Evolutionary conservation across 192 early-diverging fungal genomes (phyloP).

Genomic region (Rhizophagus sp.): DNA sequence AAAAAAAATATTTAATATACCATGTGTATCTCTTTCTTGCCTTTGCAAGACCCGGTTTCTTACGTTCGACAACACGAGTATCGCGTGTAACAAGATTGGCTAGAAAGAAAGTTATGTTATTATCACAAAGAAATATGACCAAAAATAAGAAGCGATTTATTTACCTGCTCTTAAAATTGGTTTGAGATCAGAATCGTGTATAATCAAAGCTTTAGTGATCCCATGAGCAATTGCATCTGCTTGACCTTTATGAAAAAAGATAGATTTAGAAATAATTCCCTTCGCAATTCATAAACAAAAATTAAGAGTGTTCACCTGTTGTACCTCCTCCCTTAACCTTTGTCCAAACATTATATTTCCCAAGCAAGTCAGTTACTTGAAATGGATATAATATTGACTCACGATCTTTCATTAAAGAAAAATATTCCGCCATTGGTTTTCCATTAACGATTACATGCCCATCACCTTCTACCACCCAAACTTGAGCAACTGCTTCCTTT

Average conservation of each 20-base stretch:
- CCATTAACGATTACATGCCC: slow-evolving; percentile 82
- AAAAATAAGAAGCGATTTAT: background rate
- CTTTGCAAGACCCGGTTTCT: slow-evolving; percentile 94
- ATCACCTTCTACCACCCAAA: slow-evolving; percentile 71
- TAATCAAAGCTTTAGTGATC: slow-evolving; percentile 68
- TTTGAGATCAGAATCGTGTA: slow-evolving; percentile 64
- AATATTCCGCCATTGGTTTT: slow-evolving; percentile 69
- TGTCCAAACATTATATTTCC: slow-evolving; percentile 85
- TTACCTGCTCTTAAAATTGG: slow-evolving; percentile 54
- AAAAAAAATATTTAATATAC: slow-evolving; percentile 32
- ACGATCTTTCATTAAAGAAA: slow-evolving; percentile 63
- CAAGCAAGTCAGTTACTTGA: slow-evolving; percentile 60
- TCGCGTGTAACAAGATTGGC: slow-evolving; percentile 61
- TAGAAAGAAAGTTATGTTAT: slow-evolving; percentile 21
- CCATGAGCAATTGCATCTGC: slow-evolving; percentile 84
- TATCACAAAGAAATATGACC: background rate
- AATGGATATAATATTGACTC: slow-evolving; percentile 77
- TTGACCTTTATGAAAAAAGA: slow-evolving; percentile 57
- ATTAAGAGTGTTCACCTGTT: slow-evolving; percentile 49
- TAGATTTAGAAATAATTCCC: background rate
- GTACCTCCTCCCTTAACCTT: slow-evolving; percentile 79
- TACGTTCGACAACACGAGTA: slow-evolving; percentile 86
- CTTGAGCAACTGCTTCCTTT: slow-evolving; percentile 78
- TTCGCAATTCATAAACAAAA: background rate
- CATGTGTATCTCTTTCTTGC: slow-evolving; percentile 92